Conservation (phyloP, 345 rosid species). For the Kandelia obovata region DNA sequence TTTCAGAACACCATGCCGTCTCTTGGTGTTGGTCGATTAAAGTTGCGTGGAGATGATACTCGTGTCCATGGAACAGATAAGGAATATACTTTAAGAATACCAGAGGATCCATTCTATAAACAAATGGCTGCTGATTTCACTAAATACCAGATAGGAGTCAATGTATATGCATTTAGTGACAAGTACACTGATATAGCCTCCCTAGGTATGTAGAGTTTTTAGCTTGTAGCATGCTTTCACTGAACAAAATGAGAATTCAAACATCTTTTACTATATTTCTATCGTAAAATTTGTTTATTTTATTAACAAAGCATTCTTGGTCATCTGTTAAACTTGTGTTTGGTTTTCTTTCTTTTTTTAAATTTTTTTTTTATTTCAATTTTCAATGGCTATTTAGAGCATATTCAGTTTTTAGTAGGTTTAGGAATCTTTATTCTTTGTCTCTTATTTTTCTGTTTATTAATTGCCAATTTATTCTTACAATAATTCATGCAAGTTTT, state of each 20-base stretch:
- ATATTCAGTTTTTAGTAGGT: neutral
- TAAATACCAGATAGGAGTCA: conserved; percentile 89
- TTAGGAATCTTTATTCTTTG: no score
- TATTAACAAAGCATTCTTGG: neutral
- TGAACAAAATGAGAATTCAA: neutral
- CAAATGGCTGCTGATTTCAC: conserved; percentile 99
- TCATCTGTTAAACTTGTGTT: neutral
- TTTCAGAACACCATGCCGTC: conserved; percentile 94
- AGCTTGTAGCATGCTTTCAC: neutral
- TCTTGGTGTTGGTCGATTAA: conserved; percentile 89
- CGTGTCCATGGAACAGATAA: conserved; percentile 95
- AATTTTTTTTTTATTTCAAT: neutral
- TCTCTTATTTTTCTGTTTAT: no score
- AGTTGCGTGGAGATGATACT: conserved; percentile 94
- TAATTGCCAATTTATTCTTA: no score
- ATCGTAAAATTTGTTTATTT: neutral
- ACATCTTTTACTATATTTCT: no score
- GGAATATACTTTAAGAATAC: conserved; percentile 70
- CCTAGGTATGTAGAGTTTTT: conserved; percentile 50
- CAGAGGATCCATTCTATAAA: conserved; percentile 93
- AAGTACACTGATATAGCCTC: conserved; percentile 93
- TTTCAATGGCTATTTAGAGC: neutral
- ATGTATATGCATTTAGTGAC: conserved; percentile 87
- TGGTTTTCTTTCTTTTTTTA: neutral
- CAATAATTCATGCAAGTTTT: no score